A percentile compares a stretch with the other conserved stretches of the same genome.
phyloP scores from a whole-genome alignment of 2,329 filamentous ascomycete genomes.

The Hysterium pulicare region DNA sequence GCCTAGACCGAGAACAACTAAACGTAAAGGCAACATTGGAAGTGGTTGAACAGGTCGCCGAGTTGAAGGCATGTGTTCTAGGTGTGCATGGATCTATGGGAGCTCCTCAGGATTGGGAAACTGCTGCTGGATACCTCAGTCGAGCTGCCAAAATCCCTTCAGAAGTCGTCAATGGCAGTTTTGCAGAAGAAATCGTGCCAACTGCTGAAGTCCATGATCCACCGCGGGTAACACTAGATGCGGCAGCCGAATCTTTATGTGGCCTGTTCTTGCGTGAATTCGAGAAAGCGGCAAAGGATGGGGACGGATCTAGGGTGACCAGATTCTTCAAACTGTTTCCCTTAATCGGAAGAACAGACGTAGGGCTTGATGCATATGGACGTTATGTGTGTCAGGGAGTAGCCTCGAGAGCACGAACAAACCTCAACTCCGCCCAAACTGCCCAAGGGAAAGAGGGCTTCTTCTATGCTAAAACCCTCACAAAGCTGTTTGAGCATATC shows the following conservation, averaged over 20 bases:
- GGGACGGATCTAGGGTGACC: constrained; percentile 85
- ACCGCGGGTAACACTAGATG: constrained; percentile 80
- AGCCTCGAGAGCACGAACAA: constrained; percentile 74
- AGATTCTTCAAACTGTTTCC: constrained; percentile 98
- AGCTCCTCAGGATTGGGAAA: constrained; percentile 97
- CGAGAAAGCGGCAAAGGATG: constrained; percentile 81
- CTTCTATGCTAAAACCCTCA: constrained; percentile 88
- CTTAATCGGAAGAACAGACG: constrained; percentile 81
- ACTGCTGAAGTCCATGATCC: constrained; percentile 93
- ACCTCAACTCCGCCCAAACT: constrained; percentile 67
- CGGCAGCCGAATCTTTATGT: constrained; percentile 84
- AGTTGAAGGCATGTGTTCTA: constrained; percentile 93
- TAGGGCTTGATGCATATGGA: constrained; percentile 91
- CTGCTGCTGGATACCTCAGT: constrained; percentile 83
- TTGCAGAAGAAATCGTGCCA: constrained; percentile 88
- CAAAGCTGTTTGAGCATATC: constrained; percentile 94
- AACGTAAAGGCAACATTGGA: constrained; percentile 85
- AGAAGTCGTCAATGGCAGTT: constrained; percentile 75
- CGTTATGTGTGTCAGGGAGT: constrained; percentile 95
- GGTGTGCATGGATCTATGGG: constrained; percentile 96
- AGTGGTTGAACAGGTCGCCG: constrained; percentile 92
- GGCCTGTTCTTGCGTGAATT: constrained; percentile 91
- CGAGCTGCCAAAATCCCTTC: constrained; percentile 78
- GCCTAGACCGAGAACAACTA: constrained; percentile 85
- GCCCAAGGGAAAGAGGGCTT: constrained; percentile 69